Percentiles rank a stretch among this genome's conserved stretches.
Evolutionary conservation across 345 rosid species (phyloP).

Genomic region (Arabis hirsuta): DNA sequence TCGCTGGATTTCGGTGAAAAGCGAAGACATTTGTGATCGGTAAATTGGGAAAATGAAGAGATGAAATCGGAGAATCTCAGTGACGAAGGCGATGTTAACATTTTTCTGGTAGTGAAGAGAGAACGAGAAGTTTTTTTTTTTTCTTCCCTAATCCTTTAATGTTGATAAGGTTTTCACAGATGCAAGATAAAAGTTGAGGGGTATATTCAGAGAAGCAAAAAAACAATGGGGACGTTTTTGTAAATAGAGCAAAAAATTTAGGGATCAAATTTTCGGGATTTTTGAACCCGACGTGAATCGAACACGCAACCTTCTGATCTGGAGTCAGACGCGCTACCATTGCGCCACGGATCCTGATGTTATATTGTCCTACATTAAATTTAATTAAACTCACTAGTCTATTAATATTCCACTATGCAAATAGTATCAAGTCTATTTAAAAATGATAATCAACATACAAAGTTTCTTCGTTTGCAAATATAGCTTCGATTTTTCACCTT

Average conservation of each 20-base stretch:
- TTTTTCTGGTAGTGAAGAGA: slow-evolving; percentile 24
- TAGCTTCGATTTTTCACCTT: slow-evolving; percentile 24
- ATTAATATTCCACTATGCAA: neutral
- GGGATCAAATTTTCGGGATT: slow-evolving; percentile 1
- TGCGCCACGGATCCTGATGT: slow-evolving; percentile 84
- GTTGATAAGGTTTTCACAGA: slow-evolving; percentile 20
- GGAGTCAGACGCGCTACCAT: slow-evolving; percentile 99
- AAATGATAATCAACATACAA: no score
- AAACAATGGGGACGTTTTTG: neutral
- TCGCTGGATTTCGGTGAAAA: slow-evolving; percentile 6
- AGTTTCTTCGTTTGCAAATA: neutral
- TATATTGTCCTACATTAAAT: rapidly evolving
- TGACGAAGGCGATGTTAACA: slow-evolving; percentile 38
- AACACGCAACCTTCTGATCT: slow-evolving; percentile 98
- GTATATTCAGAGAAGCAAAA: neutral
- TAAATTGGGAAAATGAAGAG: slow-evolving; percentile 12
- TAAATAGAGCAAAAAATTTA: neutral
- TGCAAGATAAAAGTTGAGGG: neutral
- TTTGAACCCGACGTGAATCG: slow-evolving; percentile 83
- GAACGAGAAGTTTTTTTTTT: neutral
- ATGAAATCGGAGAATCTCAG: slow-evolving; percentile 35
- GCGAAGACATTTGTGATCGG: slow-evolving; percentile 22
- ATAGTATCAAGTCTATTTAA: no score
- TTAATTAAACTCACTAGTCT: no score
- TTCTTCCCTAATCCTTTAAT: neutral